These are phyloP conservation scores for Melampsora larici-populina DNA, from an alignment of 1,284 basidiomycete genomes.

Conservation along the genomic window DNA sequence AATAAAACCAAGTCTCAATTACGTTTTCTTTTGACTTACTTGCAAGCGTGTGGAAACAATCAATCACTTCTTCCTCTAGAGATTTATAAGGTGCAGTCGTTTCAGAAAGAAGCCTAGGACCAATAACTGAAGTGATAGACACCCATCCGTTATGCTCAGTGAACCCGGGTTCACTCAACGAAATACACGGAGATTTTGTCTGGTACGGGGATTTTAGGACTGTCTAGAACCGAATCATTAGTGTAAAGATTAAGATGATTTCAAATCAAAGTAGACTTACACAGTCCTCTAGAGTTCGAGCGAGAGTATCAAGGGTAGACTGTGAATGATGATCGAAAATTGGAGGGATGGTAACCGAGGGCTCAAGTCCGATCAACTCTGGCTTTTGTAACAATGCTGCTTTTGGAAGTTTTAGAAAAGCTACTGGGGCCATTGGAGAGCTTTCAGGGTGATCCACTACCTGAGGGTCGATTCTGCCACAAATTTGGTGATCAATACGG, in stretches of 20 bases:
- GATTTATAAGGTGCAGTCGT: slow-evolving; percentile 50
- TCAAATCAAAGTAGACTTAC: slow-evolving; percentile 7
- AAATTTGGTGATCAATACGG: slow-evolving; percentile 21
- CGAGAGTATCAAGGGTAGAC: not conserved
- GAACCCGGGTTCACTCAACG: not conserved
- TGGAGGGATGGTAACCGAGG: slow-evolving; percentile 57
- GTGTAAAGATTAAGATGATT: not conserved
- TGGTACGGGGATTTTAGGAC: slow-evolving; percentile 33
- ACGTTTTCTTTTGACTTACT: slow-evolving; percentile 47
- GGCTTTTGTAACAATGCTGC: slow-evolving; percentile 64
- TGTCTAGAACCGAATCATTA: not conserved
- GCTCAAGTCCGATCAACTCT: slow-evolving; percentile 27
- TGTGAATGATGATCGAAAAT: slow-evolving; percentile 58
- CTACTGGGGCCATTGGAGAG: slow-evolving; percentile 69
- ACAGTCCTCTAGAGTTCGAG: not conserved
- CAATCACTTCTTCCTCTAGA: slow-evolving; percentile 64
- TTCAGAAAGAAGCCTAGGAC: slow-evolving; percentile 20
- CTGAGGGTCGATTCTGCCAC: slow-evolving; percentile 63
- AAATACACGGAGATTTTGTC: not conserved
- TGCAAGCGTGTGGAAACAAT: slow-evolving; percentile 61
- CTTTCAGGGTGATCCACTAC: slow-evolving; percentile 71
- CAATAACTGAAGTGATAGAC: slow-evolving; percentile 20
- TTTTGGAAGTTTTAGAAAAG: slow-evolving; percentile 73
- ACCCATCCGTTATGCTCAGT: slow-evolving; percentile 21
- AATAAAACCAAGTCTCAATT: slow-evolving; percentile 49